Evolutionary conservation across 108 stramenopile species (phyloP).

Genomic region (Bacterosira constricta): DNA sequence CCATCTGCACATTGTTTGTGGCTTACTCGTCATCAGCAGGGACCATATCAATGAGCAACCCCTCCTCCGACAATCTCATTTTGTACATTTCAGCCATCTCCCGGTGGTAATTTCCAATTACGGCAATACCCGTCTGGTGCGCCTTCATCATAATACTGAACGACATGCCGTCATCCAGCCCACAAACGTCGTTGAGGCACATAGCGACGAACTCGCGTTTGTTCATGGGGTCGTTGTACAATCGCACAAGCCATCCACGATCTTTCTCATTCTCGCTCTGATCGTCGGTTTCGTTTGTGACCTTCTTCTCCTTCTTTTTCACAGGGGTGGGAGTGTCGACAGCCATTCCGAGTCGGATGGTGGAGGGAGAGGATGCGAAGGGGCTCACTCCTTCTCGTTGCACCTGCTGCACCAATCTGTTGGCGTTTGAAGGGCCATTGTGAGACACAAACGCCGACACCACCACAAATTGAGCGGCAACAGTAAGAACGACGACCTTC

Average conservation of each 20-base stretch:
- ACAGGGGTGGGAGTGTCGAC: constrained; percentile 7
- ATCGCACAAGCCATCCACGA: constrained; percentile 62
- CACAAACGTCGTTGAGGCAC: constrained; percentile 60
- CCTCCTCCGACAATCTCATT: constrained; percentile 46
- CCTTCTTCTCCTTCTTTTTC: constrained; percentile 12
- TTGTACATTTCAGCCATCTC: constrained; percentile 76
- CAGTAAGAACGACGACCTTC: not conserved
- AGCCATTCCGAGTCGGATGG: not conserved
- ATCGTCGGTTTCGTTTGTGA: not conserved
- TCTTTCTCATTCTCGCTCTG: constrained; percentile 6
- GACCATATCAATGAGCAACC: constrained; percentile 68
- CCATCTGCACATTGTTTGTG: no score
- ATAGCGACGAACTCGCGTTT: constrained; percentile 77
- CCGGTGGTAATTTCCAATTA: constrained; percentile 59
- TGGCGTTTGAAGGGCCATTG: not conserved
- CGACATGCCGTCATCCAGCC: constrained; percentile 54
- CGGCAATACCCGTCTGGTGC: constrained; percentile 63
- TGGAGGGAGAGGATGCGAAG: no score
- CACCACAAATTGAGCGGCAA: not conserved
- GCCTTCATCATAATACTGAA: constrained; percentile 83
- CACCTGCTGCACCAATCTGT: constrained; percentile 10
- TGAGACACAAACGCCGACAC: constrained; percentile 8
- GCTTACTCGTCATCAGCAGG: constrained; percentile 64
- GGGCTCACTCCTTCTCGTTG: no score
- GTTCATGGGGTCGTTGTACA: constrained; percentile 82